These are phyloP conservation scores for Colletotrichum australisinense DNA, from an alignment of 2,329 filamentous ascomycete species.

Conservation along the genomic window DNA sequence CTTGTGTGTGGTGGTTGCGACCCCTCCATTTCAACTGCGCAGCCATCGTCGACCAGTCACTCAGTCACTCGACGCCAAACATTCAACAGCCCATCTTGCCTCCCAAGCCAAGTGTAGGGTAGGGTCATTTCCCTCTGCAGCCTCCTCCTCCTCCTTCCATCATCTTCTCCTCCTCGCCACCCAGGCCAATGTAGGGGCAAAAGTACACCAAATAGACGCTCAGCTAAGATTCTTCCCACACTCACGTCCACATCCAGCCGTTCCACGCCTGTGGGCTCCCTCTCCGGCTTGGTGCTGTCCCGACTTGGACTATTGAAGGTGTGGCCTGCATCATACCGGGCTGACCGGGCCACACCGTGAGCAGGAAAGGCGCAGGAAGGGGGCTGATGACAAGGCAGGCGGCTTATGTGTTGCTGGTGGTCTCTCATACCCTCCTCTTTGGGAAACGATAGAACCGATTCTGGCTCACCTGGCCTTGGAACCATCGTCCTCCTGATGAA, in stretches of 20 bases:
- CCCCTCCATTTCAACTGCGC: neutral
- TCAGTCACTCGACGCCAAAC: slow-evolving; percentile 19
- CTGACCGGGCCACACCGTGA: slow-evolving; percentile 21
- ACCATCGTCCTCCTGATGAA: neutral
- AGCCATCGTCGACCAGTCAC: slow-evolving; percentile 13
- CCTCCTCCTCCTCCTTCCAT: neutral
- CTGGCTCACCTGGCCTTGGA: neutral
- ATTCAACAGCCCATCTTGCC: neutral
- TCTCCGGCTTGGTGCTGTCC: neutral
- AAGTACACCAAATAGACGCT: slow-evolving; percentile 8
- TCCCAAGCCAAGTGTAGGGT: neutral
- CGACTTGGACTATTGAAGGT: neutral
- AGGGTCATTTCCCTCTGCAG: neutral
- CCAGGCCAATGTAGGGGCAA: neutral
- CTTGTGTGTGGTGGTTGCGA: neutral
- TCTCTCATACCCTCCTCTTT: neutral
- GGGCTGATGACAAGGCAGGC: slow-evolving; percentile 3
- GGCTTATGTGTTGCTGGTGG: neutral
- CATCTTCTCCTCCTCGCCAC: neutral
- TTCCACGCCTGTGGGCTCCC: neutral
- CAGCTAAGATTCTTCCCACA: neutral
- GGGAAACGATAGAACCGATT: neutral
- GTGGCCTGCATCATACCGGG: slow-evolving; percentile 21
- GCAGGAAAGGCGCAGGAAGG: neutral
- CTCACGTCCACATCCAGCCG: neutral